These are phyloP conservation scores for Clavispora asparagi DNA, from an alignment of 805 yeast species.

Conservation along the genomic window DNA sequence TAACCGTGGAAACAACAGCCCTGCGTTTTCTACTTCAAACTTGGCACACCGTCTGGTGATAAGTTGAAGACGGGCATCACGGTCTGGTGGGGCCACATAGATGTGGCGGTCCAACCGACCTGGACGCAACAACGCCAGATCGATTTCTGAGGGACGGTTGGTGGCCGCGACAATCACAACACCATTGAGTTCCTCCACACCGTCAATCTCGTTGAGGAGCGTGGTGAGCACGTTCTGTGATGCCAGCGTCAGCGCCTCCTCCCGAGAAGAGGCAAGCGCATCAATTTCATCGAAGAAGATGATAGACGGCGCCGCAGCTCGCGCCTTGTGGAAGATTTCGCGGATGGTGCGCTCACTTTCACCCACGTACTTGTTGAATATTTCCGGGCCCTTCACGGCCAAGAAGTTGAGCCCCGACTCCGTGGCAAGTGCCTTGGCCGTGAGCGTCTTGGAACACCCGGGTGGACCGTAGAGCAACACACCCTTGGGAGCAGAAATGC, in stretches of 20 bases:
- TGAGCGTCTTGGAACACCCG: conserved; percentile 92
- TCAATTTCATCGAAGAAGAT: conserved; percentile 96
- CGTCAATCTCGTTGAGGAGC: conserved; percentile 90
- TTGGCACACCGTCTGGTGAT: conserved; percentile 61
- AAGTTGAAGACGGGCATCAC: conserved; percentile 73
- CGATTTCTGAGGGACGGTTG: conserved; percentile 89
- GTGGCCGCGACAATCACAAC: conserved; percentile 96
- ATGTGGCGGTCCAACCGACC: conserved; percentile 93
- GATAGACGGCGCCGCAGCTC: conserved; percentile 93
- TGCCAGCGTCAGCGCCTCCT: conserved; percentile 57
- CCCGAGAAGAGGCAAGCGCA: conserved; percentile 79
- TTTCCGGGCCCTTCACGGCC: conserved; percentile 96
- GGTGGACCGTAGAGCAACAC: conserved; percentile 95
- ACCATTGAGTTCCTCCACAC: conserved; percentile 91
- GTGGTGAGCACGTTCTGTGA: conserved; percentile 87
- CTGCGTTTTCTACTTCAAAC: conserved; percentile 46
- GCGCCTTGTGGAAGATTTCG: conserved; percentile 86
- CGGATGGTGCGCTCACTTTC: conserved; percentile 92
- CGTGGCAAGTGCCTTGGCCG: conserved; percentile 93
- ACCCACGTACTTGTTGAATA: conserved; percentile 92
- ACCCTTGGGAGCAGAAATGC: conserved; percentile 90
- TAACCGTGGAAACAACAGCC: conserved; percentile 44
- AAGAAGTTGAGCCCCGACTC: conserved; percentile 91
- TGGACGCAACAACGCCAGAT: conserved; percentile 88
- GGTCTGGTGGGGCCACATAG: conserved; percentile 90